Evolutionary conservation across 306 rosid species (phyloP).

Genomic region (Quillaja saponaria): DNA sequence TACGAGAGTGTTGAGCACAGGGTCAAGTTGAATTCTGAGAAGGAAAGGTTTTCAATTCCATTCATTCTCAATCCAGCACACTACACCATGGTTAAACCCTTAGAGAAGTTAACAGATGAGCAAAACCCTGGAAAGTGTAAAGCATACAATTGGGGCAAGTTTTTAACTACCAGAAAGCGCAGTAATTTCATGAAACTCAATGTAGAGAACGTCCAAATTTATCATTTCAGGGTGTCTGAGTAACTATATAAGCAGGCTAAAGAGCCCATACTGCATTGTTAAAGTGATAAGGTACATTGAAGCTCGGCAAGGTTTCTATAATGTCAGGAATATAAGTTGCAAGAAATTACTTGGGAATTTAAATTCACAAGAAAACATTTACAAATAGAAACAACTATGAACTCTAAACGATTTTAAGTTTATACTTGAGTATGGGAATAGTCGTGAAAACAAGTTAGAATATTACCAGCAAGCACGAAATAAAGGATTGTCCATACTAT

Average conservation of each 20-base stretch:
- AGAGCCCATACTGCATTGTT: no score
- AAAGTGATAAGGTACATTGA: no score
- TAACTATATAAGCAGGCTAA: no score
- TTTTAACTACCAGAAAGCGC: conserved; percentile 11
- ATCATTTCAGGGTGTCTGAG: conserved; percentile 28
- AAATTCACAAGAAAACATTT: no score
- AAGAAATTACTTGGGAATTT: no score
- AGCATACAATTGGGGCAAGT: conserved; percentile 47
- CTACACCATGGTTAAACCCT: conserved; percentile 34
- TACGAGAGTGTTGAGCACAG: conserved; percentile 54
- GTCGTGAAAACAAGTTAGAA: no score
- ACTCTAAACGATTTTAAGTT: no score
- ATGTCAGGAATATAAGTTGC: no score
- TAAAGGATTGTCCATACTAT: neutral
- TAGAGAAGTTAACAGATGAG: conserved; percentile 35
- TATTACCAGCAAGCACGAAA: neutral
- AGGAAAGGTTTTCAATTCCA: conserved; percentile 39
- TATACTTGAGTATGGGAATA: no score
- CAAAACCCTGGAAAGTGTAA: conserved; percentile 38
- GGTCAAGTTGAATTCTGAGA: conserved; percentile 37
- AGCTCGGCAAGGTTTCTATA: no score
- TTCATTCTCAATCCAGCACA: conserved; percentile 47
- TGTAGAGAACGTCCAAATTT: conserved; percentile 38
- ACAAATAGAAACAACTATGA: no score
- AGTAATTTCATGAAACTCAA: conserved; percentile 38